A percentile compares a stretch with the other conserved stretches of the same genome.
These are phyloP conservation scores for Roridomyces roridus DNA, from an alignment of 768 basidiomycete species.

Conservation along the genomic window DNA sequence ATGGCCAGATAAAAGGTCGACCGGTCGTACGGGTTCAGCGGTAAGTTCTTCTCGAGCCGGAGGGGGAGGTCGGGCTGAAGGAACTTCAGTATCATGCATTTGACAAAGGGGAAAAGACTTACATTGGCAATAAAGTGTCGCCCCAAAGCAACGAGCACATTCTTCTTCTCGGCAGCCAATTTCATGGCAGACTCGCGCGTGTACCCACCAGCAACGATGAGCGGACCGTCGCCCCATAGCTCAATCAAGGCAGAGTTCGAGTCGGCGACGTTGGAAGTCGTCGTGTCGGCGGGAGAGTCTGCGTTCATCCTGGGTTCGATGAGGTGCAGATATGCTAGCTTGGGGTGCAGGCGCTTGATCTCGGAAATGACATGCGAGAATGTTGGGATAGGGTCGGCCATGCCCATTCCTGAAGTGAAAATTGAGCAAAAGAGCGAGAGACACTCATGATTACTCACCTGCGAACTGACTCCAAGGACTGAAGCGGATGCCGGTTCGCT, in stretches of 20 bases:
- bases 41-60: constrained; percentile 26
- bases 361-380: constrained; percentile 20
- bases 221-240: constrained; percentile 35
- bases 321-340: no score
- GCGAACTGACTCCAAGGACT: constrained; percentile 42
- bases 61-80: constrained; percentile 33
- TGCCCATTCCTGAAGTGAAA: constrained; percentile 34
- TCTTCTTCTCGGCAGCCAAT: constrained; percentile 28
- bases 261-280: no score
- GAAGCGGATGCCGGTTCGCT: constrained; percentile 46
- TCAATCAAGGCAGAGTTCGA: constrained; percentile 25
- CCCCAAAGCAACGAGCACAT: constrained; percentile 35
- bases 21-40: background rate
- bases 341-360: no score
- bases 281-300: no score
- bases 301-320: no score
- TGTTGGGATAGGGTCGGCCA: constrained; percentile 35
- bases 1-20: background rate
- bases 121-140: constrained; percentile 42
- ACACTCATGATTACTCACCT: constrained; percentile 29
- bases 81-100: background rate
- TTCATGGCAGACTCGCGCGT: constrained; percentile 32
- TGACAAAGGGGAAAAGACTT: constrained; percentile 13
- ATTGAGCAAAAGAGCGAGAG: constrained; percentile 24
- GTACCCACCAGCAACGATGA: constrained; percentile 37